These are phyloP conservation scores for Colletotrichum zoysiae DNA, from an alignment of 2,329 filamentous ascomycete species.

Conservation along the genomic window DNA sequence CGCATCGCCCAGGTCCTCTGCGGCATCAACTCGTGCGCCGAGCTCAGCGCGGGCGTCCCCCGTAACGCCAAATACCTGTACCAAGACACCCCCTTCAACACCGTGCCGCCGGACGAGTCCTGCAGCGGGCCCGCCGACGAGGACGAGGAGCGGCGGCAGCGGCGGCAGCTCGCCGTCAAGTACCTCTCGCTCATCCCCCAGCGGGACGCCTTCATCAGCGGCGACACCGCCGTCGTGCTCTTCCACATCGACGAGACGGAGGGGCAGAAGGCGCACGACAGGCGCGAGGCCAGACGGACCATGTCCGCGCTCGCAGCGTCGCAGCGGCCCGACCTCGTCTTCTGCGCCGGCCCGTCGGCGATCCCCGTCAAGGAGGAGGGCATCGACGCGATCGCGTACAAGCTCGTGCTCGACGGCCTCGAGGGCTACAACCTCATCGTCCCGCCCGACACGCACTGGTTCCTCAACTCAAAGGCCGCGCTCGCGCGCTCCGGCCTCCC, in stretches of 20 bases:
- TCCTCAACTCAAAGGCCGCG: constrained; percentile 53
- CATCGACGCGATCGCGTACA: constrained; percentile 49
- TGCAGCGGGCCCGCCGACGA: not conserved
- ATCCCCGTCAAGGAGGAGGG: constrained; percentile 46
- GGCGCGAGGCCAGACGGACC: constrained; percentile 48
- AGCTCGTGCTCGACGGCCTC: constrained; percentile 49
- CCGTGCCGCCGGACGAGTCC: constrained; percentile 37
- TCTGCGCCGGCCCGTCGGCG: constrained; percentile 48
- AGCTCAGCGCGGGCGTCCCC: constrained; percentile 47
- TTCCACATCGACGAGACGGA: constrained; percentile 47
- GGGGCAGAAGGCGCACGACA: constrained; percentile 46
- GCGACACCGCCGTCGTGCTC: constrained; percentile 46
- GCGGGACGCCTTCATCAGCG: constrained; percentile 52
- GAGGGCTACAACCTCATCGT: constrained; percentile 48
- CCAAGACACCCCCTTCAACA: constrained; percentile 51
- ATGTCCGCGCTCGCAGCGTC: constrained; percentile 46
- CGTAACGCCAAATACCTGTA: constrained; percentile 54
- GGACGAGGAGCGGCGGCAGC: constrained; percentile 41
- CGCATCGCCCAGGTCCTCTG: constrained; percentile 50
- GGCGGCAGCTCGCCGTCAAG: constrained; percentile 48
- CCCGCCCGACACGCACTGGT: constrained; percentile 51
- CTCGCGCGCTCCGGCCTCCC: constrained; percentile 51
- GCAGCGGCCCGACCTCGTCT: constrained; percentile 50
- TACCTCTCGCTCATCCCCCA: constrained; percentile 53
- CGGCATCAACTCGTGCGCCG: constrained; percentile 46